Conservation (phyloP, 1,284 basidiomycete species). For the Apiotrichum gamsii region DNA sequence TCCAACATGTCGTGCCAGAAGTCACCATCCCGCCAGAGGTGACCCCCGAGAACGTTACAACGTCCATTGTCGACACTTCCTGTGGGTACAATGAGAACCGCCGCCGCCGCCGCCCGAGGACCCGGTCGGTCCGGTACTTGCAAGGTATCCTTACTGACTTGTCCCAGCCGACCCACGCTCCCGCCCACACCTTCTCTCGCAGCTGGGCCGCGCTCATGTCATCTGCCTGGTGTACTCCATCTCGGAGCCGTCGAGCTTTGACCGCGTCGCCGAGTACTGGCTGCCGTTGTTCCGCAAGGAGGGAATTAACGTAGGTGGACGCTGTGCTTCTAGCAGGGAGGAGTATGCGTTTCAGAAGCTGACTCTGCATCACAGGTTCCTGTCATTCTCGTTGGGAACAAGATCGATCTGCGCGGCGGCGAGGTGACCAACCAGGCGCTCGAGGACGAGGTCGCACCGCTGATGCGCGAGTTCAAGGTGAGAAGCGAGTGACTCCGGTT, state of each 20-base stretch:
- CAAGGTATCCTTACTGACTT: neutral
- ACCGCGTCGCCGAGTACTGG: slow-evolving; percentile 98
- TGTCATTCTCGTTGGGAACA: slow-evolving; percentile 95
- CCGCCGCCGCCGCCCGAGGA: too few relatives aligned
- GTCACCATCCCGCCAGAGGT: slow-evolving; percentile 94
- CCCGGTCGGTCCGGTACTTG: too few relatives aligned
- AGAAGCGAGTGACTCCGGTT: neutral
- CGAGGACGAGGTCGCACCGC: slow-evolving; percentile 87
- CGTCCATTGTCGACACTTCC: slow-evolving; percentile 90
- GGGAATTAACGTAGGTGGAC: slow-evolving; percentile 73
- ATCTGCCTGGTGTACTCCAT: slow-evolving; percentile 97
- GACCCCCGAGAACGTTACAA: slow-evolving; percentile 90
- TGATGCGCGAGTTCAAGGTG: slow-evolving; percentile 97
- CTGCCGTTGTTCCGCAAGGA: slow-evolving; percentile 92
- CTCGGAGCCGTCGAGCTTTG: slow-evolving; percentile 90
- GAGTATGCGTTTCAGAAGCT: neutral
- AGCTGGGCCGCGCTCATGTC: slow-evolving; percentile 93
- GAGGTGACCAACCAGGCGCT: slow-evolving; percentile 90
- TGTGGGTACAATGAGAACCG: slow-evolving; percentile 53
- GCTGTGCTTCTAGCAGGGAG: too few relatives aligned
- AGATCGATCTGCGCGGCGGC: slow-evolving; percentile 89
- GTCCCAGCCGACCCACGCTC: slow-evolving; percentile 29
- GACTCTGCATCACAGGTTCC: slow-evolving; percentile 72
- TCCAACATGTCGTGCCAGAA: slow-evolving; percentile 85
- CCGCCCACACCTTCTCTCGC: slow-evolving; percentile 82